Evolutionary conservation across 2,329 filamentous ascomycete genomes (phyloP).

Genomic region (Beauveria rudraprayagi): DNA sequence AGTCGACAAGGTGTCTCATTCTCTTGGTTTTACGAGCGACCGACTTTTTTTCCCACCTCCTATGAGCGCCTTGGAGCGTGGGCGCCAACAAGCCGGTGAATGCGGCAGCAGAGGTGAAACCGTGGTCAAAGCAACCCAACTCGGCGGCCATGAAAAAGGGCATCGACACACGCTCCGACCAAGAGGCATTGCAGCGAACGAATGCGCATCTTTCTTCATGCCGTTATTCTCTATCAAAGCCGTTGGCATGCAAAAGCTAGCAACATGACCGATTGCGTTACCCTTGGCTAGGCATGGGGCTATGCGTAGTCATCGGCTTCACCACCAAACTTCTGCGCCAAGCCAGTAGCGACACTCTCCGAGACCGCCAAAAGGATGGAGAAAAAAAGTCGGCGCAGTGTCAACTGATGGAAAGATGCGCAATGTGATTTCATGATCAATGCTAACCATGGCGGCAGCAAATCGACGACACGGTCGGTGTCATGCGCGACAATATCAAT

Average conservation of each 20-base stretch:
- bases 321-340: neutral
- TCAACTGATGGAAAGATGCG: neutral
- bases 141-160: neutral
- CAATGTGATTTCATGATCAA: neutral
- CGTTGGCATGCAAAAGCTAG: neutral
- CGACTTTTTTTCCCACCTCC: neutral
- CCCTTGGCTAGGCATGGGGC: neutral
- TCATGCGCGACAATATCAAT: constrained; percentile 97
- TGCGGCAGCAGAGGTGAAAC: neutral
- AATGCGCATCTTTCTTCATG: neutral
- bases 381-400: neutral
- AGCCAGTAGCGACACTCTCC: neutral
- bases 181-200: neutral
- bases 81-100: neutral
- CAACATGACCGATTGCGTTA: neutral
- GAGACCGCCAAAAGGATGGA: neutral
- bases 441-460: constrained; percentile 50
- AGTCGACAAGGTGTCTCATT: constrained; percentile 1
- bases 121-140: neutral
- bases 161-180: too few species aligned
- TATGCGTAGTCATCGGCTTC: neutral
- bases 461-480: constrained; percentile 92
- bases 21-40: neutral
- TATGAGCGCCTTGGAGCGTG: neutral
- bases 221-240: neutral